Evolutionary conservation across 2,329 filamentous ascomycete genomes (phyloP).

Genomic region (Ophiostoma tasmaniense): DNA sequence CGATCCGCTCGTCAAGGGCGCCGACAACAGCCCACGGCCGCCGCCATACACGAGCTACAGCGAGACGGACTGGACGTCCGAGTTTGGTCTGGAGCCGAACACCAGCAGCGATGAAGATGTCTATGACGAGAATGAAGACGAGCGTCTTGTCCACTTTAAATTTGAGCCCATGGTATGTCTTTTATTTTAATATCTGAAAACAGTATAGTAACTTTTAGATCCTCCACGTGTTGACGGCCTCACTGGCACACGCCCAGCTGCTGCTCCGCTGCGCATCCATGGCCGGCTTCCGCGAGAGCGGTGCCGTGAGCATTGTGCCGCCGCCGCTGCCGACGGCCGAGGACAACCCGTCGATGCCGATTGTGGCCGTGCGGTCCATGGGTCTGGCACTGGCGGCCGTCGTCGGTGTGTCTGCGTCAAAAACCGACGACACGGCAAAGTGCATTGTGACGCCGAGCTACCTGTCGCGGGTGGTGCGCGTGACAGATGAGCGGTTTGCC

Average conservation of each 20-base stretch:
- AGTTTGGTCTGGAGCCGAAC: conserved; percentile 36
- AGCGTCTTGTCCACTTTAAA: conserved; percentile 65
- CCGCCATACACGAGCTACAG: conserved; percentile 10
- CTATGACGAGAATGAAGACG: conserved; percentile 8
- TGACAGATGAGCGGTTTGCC: conserved; percentile 67
- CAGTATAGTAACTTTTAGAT: conserved; percentile 53
- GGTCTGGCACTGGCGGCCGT: conserved; percentile 76
- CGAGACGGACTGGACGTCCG: conserved; percentile 21
- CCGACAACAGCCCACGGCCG: conserved; percentile 22
- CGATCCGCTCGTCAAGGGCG: conserved; percentile 46
- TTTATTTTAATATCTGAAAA: neutral
- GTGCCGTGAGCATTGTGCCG: conserved; percentile 58
- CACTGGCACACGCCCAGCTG: conserved; percentile 62
- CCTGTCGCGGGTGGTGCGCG: conserved; percentile 54
- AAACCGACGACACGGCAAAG: conserved; percentile 21
- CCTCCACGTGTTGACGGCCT: conserved; percentile 75
- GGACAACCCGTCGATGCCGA: conserved; percentile 44
- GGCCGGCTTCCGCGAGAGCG: conserved; percentile 84
- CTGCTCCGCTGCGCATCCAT: conserved; percentile 67
- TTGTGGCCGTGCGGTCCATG: conserved; percentile 78
- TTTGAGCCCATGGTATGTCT: conserved; percentile 83
- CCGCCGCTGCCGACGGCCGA: conserved; percentile 17
- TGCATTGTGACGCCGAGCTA: conserved; percentile 58
- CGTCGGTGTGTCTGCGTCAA: conserved; percentile 46
- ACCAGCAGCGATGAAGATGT: conserved; percentile 20